Conservation (phyloP, 1,284 basidiomycete species). For the Athelia sp. region DNA sequence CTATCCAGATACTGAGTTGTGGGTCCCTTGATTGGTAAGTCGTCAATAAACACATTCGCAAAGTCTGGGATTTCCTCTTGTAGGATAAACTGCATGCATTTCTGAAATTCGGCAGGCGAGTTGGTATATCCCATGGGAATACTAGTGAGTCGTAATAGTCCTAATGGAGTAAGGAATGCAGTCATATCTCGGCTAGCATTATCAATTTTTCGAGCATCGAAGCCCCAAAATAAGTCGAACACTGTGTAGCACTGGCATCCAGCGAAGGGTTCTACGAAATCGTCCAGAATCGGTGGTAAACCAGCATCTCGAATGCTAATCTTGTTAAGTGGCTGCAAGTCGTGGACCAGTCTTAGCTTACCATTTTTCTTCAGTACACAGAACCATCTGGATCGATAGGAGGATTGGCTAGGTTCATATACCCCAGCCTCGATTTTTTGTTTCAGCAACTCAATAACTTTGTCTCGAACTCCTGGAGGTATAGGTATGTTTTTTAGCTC, state of each 20-base stretch:
- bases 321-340: constrained; percentile 21
- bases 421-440: constrained; percentile 18
- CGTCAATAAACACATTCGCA: constrained; percentile 22
- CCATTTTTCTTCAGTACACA: constrained; percentile 24
- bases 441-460: constrained; percentile 27
- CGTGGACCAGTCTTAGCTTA: constrained; percentile 20
- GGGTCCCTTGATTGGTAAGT: constrained; percentile 9
- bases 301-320: constrained; percentile 20
- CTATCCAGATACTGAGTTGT: constrained; percentile 6
- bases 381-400: constrained; percentile 26
- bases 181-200: constrained; percentile 13
- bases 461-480: constrained; percentile 26
- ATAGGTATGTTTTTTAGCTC: constrained; percentile 30
- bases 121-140: constrained; percentile 33
- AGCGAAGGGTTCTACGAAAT: constrained; percentile 13
- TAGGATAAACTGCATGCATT: constrained; percentile 28
- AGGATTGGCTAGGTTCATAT: constrained; percentile 17
- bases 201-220: constrained; percentile 13
- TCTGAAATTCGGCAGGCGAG: constrained; percentile 30
- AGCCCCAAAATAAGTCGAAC: constrained; percentile 14
- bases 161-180: constrained; percentile 21
- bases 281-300: constrained; percentile 24
- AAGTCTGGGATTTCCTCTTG: constrained; percentile 16
- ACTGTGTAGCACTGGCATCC: constrained; percentile 14
- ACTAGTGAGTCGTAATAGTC: constrained; percentile 22